phyloP scores from a whole-genome alignment of 192 early-diverging fungal genomes.

The Umbelopsis sp. region DNA sequence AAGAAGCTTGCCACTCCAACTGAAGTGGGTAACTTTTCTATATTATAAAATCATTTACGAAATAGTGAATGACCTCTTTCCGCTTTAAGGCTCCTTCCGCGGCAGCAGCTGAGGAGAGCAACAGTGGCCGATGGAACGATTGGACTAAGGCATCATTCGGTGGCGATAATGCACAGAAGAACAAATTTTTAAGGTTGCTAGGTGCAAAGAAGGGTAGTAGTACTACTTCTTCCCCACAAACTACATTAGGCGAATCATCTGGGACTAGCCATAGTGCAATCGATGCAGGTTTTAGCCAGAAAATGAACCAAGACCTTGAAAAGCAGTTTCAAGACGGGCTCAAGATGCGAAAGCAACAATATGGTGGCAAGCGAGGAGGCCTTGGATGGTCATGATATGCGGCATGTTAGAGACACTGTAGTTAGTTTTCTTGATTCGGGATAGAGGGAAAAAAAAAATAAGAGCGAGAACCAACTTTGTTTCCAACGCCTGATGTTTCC shows the following conservation, averaged over 20 bases:
- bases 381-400: conserved; percentile 37
- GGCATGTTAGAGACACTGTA: neutral
- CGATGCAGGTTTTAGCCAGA: conserved; percentile 47
- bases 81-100: conserved; percentile 16
- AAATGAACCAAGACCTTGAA: conserved; percentile 56
- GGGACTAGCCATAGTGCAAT: conserved; percentile 40
- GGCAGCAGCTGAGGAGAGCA: conserved; percentile 13
- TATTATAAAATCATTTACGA: neutral
- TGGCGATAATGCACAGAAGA: conserved; percentile 53
- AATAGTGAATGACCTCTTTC: conserved; percentile 11
- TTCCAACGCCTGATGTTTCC: neutral
- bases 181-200: conserved; percentile 65
- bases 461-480: neutral
- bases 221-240: neutral
- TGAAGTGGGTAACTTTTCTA: neutral
- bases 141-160: conserved; percentile 63
- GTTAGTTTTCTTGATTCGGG: neutral
- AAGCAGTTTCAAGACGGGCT: conserved; percentile 61
- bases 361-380: conserved; percentile 51
- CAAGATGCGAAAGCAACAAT: conserved; percentile 52
- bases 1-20: neutral
- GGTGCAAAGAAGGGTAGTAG: conserved; percentile 53
- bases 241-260: too few species aligned
- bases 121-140: conserved; percentile 58
- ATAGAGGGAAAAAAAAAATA: neutral